These are phyloP conservation scores for Imleria badia DNA, from an alignment of 768 basidiomycete species.

Conservation along the genomic window DNA sequence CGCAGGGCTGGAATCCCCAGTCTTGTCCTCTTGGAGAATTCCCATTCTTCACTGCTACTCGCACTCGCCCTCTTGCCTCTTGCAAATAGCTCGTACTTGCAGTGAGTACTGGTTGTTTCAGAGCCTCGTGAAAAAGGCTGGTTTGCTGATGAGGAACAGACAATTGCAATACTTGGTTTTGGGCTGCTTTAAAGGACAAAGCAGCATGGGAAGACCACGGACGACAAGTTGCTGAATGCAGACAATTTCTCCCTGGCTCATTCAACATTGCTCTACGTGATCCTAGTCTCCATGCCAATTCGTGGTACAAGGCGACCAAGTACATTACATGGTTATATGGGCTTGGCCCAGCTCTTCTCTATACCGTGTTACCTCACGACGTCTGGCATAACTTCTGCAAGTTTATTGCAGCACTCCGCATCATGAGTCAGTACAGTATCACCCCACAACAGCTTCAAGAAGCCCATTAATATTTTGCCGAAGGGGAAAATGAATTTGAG, in stretches of 20 bases:
- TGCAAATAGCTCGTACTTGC: too few relatives aligned
- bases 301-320: background rate
- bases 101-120: too few relatives aligned
- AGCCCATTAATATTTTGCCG: background rate
- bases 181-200: too few relatives aligned
- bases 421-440: background rate
- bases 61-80: too few relatives aligned
- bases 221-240: background rate
- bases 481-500: background rate
- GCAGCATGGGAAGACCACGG: background rate
- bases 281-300: background rate
- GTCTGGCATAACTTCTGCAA: constrained; percentile 3
- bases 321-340: background rate
- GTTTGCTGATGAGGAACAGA: too few relatives aligned
- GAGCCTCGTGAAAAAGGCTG: too few relatives aligned
- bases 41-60: too few relatives aligned
- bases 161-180: too few relatives aligned
- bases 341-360: background rate
- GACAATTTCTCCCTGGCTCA: background rate
- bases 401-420: background rate
- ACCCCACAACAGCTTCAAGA: background rate
- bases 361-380: background rate
- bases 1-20: too few relatives aligned
- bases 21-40: too few relatives aligned
- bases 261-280: background rate